A percentile compares a stretch with the other conserved stretches of the same genome.
Conservation (phyloP, 495 filamentous ascomycete genomes). For the Daldinia vernicosa region DNA sequence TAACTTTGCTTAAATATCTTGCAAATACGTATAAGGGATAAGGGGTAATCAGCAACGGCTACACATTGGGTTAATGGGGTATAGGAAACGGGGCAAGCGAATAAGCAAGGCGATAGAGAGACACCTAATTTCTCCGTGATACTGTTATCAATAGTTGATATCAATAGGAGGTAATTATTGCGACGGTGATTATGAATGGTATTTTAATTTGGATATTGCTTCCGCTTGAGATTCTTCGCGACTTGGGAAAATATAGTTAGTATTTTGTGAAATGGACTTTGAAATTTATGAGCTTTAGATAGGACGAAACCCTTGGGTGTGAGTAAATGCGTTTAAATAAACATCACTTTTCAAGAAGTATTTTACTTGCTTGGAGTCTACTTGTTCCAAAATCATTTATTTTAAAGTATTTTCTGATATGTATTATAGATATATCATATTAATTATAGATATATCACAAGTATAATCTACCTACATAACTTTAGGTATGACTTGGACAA, state of each 20-base stretch:
- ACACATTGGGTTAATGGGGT: constrained; percentile 9
- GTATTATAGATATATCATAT: neutral
- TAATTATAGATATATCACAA: no score
- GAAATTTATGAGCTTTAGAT: neutral
- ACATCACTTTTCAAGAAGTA: neutral
- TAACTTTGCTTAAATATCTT: neutral
- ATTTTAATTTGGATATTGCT: neutral
- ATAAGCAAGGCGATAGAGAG: constrained; percentile 16
- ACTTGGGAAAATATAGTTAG: neutral
- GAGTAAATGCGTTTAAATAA: neutral
- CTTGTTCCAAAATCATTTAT: neutral
- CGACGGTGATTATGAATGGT: neutral
- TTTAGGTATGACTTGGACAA: no score
- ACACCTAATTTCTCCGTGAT: neutral
- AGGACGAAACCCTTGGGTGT: neutral
- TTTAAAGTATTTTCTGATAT: neutral
- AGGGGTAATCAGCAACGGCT: constrained; percentile 26
- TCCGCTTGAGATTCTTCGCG: neutral
- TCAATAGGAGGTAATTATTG: constrained; percentile 19
- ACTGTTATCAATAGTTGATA: constrained; percentile 11
- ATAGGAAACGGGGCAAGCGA: neutral
- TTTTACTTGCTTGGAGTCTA: neutral
- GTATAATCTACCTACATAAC: no score
- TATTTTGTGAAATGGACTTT: neutral
- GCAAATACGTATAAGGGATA: constrained; percentile 5